Base-by-base conservation (phyloP, 2,329 filamentous ascomycete species). In the Xylogone sp. region DNA sequence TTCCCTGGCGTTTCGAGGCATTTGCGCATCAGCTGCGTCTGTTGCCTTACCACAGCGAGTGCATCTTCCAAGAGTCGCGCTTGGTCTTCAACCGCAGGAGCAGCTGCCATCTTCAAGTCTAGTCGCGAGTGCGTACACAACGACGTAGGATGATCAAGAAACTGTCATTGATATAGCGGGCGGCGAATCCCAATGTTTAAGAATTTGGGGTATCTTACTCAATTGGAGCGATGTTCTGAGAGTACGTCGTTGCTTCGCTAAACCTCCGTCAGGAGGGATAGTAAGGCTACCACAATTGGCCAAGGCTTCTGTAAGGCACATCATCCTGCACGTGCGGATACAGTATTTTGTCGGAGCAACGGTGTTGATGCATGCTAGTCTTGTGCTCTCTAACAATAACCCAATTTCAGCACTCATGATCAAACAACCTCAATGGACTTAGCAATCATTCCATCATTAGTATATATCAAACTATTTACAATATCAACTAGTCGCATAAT, bases 51-150 rank as follows among this genome's bases (percentile, higher is more conserved):
- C 48, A 96, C 93, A 56, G 88, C 84, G 72, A 97, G 78, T 66
- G 95, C 94, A 86, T 99, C 94, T 76, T 99, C 94, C 63, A 99
- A 86, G 76, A 99, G 83, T 66, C 92, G 88, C 65, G 89, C 90
- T 82, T 87, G 88, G 74, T 92, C 88, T 73, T 92, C 88, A 60
- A 84, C 78, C 66, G 79, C 79, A 63, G 82, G 78, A 65, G 86
- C 82, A 58, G 70, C 74, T 58, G 74, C 71, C 75, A 78, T 77
- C 58, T 63, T 57, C 55, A 52, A 51, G 51, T 53, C 44, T 52
- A 47, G 48, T 52, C 49, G 48, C 46, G 46, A 47, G 34, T 54
- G 57, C 54, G 53, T 58, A 57, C 59, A 54, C 58, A 51, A 56
- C 55, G 56, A 53, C 57, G 50, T 52, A 51, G 53, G 53, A 56